Base-by-base conservation (phyloP, 768 basidiomycete species). In the Punctularia strigosozonata region DNA sequence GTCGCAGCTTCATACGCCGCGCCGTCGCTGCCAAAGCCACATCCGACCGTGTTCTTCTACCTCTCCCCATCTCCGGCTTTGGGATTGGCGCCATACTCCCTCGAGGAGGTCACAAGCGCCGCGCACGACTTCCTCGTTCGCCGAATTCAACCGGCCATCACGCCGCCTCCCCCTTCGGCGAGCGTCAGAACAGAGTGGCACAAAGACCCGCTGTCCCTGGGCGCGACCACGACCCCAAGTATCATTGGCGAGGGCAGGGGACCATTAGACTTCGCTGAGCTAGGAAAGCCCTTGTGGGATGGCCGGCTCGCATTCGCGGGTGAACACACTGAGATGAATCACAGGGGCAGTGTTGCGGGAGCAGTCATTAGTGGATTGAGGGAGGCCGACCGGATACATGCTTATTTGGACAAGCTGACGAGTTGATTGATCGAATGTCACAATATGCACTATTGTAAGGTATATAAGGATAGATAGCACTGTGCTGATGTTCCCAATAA, bases 21-120 rank as follows among this genome's bases (percentile, higher is more conserved):
- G 8, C 33, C 33, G 13, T 8, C 18, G 13, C 18, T 34, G 12
- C 33, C 33, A 8, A 8, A 34, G 33, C 33, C 10, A 19, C 33
- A 34, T 34, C 33, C 33, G 8, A 34, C 33, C 10, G 13, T 34
- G 10, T 19, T 34, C 33, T 34, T 34, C 33, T 34, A 34, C 19
- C 8, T 34, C 33, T 34, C 33, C 12, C 10, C 8, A 19, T 10
- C 33, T 13, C 33, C 33, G 8, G 33, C 33, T 8, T 20, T 34
- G 10, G 13, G 8, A 20, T 19, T 34, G 20, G 33, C 8, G 12
- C 8, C 10, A 19, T 34, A 10, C 19, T 34, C 33, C 13, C 10
- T 19, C 13, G 33, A 34, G 19, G 33, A 34, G 8, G 33, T 34
- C 13, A 19, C 33, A 8, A 34, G 8, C 10, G 33, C 13, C 33